Conservation (phyloP, 805 yeast genomes). For the Ogataea neopini region DNA sequence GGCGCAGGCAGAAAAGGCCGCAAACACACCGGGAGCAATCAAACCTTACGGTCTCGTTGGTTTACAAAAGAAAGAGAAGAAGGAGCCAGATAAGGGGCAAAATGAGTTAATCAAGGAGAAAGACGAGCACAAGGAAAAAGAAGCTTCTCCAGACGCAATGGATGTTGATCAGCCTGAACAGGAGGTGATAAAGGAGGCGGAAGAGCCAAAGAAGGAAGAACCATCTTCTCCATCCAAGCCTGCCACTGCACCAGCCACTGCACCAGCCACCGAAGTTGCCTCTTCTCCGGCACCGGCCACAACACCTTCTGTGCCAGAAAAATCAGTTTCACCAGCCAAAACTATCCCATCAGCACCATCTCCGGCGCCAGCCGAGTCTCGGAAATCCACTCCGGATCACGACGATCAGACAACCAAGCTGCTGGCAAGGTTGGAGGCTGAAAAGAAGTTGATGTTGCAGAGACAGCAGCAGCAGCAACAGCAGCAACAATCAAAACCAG, state of each 20-base stretch:
- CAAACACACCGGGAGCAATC: constrained; percentile 13
- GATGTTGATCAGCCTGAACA: not conserved
- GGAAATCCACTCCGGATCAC: not conserved
- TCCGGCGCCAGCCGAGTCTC: not conserved
- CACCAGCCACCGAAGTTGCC: too few species aligned
- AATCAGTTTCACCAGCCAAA: not conserved
- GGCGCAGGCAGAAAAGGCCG: constrained; percentile 1
- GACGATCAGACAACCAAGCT: constrained; percentile 8
- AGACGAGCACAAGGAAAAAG: not conserved
- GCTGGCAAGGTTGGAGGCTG: constrained; percentile 19
- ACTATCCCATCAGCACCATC: not conserved
- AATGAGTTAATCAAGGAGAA: not conserved
- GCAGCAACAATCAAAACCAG: not conserved
- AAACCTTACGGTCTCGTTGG: constrained; percentile 36
- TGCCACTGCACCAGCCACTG: not conserved
- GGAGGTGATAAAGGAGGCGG: not conserved
- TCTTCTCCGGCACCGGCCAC: too few species aligned
- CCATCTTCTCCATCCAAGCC: not conserved
- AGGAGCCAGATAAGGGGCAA: constrained; percentile 1
- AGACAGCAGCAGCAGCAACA: constrained; percentile 7
- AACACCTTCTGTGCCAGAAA: too few species aligned
- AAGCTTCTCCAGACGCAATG: not conserved
- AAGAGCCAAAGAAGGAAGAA: not conserved
- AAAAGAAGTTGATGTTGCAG: constrained; percentile 16
- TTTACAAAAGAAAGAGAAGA: constrained; percentile 20